These are phyloP conservation scores for Penicillium occitanis DNA, from an alignment of 2,329 filamentous ascomycete species.

Conservation along the genomic window DNA sequence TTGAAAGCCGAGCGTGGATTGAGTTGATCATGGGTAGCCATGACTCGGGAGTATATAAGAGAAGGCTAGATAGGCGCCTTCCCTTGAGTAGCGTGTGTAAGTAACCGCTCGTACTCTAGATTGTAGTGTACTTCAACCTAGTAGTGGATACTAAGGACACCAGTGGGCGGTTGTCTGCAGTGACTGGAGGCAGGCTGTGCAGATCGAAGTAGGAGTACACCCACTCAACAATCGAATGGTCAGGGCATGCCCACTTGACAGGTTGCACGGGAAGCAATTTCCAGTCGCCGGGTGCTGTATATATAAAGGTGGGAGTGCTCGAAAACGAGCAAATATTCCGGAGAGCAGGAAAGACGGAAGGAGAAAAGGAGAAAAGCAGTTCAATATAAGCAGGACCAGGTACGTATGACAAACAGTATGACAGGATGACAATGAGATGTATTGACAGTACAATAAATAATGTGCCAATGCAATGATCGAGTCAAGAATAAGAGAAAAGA, in stretches of 20 bases:
- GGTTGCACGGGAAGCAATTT: neutral
- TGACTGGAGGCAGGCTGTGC: neutral
- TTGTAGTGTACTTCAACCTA: neutral
- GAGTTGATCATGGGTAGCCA: constrained; percentile 20
- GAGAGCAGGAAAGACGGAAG: neutral
- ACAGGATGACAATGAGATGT: neutral
- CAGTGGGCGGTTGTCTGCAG: neutral
- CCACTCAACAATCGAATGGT: neutral
- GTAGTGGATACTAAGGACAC: neutral
- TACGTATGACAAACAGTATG: neutral
- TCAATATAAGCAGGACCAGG: constrained; percentile 1
- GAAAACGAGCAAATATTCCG: neutral
- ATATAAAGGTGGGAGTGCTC: neutral
- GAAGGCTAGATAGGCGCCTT: constrained; percentile 10
- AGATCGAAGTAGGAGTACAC: constrained; percentile 3
- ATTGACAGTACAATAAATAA: neutral
- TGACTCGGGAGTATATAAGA: constrained; percentile 6
- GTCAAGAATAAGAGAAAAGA: neutral
- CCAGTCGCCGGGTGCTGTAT: neutral
- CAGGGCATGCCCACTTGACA: constrained; percentile 2
- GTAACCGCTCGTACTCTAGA: neutral
- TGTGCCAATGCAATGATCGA: neutral
- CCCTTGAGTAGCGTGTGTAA: neutral
- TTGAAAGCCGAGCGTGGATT: constrained; percentile 29
- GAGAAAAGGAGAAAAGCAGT: neutral